Evolutionary conservation across 2,329 filamentous ascomycete species (phyloP), one percentile per base, ranked within the genome.

Genomic region (Decorospora gaudefroyi): DNA sequence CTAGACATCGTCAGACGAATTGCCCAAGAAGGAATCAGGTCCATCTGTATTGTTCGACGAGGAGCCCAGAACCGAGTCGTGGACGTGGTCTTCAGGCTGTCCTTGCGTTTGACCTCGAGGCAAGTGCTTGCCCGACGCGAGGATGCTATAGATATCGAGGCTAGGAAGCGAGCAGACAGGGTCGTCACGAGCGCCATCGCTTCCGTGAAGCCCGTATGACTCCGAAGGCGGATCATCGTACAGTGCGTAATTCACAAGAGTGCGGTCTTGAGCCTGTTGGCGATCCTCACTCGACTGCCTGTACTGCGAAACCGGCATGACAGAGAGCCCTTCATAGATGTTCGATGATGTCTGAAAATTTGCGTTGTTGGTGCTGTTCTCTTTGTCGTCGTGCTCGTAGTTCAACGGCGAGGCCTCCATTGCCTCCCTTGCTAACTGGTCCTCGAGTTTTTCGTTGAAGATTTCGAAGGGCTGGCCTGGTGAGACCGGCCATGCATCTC

Each of bases 371-470:
- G 32, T 33, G 7, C 27, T 13, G 33, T 61, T 62, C 22, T 62
- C 59, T 27, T 62, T 62, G 25, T 61, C 47, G 10, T 60, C 58
- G 17, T 59, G 46, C 7, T 60, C 48, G 26, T 50, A 55, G n/a
- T 48, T 31, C 13, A 54, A 39, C 6, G 57, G 57, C 28, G 54
- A 57, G 6, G 42, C 44, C 42, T 42, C 46, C 5, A 46, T 44
- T n/a, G 53, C 52, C 26, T 61, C 55, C 4, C 39, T 36, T 9
- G 40, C 44, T 9, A 59, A 19, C 17, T 59, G 59, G 15, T 58
- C 52, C 26, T 61, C 50, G 3, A 58, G 49, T 10, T 42, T 41
- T 16, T 62, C 57, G 2, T 45, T 26, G 11, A 51, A 55, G 17
- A 62, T 48, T 4, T 40, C 31, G 22, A 62, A 61, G 11, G 53